Percentiles rank a stretch among this genome's conserved stretches.
phyloP scores from a whole-genome alignment of 2,329 filamentous ascomycete genomes.

The Xylariaceae sp. region DNA sequence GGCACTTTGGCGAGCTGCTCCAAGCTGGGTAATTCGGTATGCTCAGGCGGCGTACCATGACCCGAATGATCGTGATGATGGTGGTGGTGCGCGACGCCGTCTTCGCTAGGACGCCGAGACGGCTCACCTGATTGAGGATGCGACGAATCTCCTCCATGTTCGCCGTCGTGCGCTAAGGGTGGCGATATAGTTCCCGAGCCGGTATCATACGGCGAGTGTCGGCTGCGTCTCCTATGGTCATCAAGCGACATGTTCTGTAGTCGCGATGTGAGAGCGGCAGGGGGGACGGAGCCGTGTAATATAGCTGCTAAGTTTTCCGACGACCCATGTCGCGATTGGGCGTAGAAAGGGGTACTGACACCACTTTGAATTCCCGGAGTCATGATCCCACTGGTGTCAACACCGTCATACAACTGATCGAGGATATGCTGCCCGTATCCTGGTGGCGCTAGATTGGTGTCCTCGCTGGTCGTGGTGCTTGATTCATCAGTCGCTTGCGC shows the following conservation, averaged over 20 bases:
- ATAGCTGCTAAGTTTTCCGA: slow-evolving; percentile 72
- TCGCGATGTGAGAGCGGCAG: slow-evolving; percentile 58
- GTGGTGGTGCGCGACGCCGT: slow-evolving; percentile 46
- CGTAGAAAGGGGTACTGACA: slow-evolving; percentile 77
- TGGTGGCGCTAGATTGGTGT: slow-evolving; percentile 70
- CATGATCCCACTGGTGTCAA: slow-evolving; percentile 78
- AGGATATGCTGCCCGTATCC: slow-evolving; percentile 87
- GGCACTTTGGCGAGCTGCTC: slow-evolving; percentile 70
- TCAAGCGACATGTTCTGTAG: slow-evolving; percentile 68
- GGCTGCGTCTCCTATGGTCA: slow-evolving; percentile 43
- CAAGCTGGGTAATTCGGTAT: slow-evolving; percentile 57
- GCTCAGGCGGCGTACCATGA: slow-evolving; percentile 47
- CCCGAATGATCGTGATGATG: slow-evolving; percentile 37
- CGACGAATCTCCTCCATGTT: slow-evolving; percentile 37
- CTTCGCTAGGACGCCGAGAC: slow-evolving; percentile 55
- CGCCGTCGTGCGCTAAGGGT: slow-evolving; percentile 35
- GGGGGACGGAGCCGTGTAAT: slow-evolving; percentile 45
- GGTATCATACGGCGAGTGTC: slow-evolving; percentile 42
- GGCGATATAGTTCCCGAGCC: slow-evolving; percentile 44
- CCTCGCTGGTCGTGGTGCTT: slow-evolving; percentile 39
- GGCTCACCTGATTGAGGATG: slow-evolving; percentile 44
- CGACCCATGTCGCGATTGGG: slow-evolving; percentile 71
- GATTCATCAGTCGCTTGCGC: slow-evolving; percentile 53
- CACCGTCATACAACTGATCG: slow-evolving; percentile 85
- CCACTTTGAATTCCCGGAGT: slow-evolving; percentile 62